Evolutionary conservation across 768 basidiomycete genomes (phyloP), one percentile per base, ranked within the genome.

Genomic region (Leccinum boreale): DNA sequence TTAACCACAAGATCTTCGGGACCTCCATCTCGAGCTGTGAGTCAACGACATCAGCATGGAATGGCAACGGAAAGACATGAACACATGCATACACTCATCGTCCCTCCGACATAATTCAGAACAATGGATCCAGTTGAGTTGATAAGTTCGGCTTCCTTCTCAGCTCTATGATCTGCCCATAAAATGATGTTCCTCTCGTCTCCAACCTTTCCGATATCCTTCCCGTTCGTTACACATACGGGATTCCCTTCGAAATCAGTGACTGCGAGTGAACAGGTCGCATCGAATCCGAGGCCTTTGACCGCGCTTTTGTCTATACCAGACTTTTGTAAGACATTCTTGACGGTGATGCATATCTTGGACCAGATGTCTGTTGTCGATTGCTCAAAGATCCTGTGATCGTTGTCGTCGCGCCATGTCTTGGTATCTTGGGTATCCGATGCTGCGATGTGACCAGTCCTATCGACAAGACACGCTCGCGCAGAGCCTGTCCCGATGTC

Each of bases 101-200:
- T 90, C 47, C 94, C 94, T 10, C 97, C 97, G 49, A 98, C 94
- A 74, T 95, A 98, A 57, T 95, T 87, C 64, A 98, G 77, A 36
- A 97, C 94, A 28, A 86, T 79, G 51, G 91, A 91, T 2, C 85
- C 87, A 2, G 89, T 91, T 26, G 77, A 75, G 70, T 98, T 98
- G 78, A 98, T 95, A 45, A 88, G 70, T 45, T 92, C 85, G 2
- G 96, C 96, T 70, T 99, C 94, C 67, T 87, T 80, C 75, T 92
- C 89, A 0, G 97, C 96, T 51, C 96, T 84, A 73, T 97, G 94
- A 73, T 98, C 95, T 3, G 95, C 96, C 97, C 96, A 99, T 1
- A 99, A 79, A 45, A 98, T 84, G 58, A 98, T 81, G 71, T 98
- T 94, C 60, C 91, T 82, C 62, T 90, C 88, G 17, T 89, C 90